Base-by-base conservation (phyloP, 805 yeast genomes). In the Ogataea chonburiensis region DNA sequence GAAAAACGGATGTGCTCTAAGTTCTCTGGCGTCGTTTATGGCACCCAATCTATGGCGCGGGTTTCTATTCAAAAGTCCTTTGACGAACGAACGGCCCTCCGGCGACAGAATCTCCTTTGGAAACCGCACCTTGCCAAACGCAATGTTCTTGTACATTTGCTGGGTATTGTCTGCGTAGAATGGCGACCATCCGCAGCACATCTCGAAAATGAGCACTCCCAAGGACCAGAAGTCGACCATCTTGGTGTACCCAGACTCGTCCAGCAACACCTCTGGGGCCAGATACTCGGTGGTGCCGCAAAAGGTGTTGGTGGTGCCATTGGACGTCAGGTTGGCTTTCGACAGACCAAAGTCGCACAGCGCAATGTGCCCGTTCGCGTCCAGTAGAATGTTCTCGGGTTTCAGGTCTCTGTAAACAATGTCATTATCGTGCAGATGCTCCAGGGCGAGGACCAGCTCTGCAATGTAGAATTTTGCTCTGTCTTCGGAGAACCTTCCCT, bases 121-220 rank as follows among this genome's bases (percentile, higher is more conserved):
- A 63, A 93, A 93, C 55, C 96, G 75, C 28, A 93, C 98, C 62
- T 91, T 93, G 45, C 98, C 98, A 64, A 88, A 93, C 4, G 98
- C 98, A 67, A 93, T 93, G 65, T 93, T 93, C 67, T 91, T 93
- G 67, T 93, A 93, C 98, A 93, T 93, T 63, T 93, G 96, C 67
- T 93, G 98, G 33, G 95, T 88, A 61, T 87, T 91, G 46, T 91
- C 97, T 17, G 98, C 98, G 56, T 87, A 93, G 62, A 93, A 93
- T 37, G 98, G 98, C 4, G 96, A 85, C 98, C 98, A 93, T 34
- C 98, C 98, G 67, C 98, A 93, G 63, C 98, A 89, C 98, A 93
- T 93, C 67, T 93, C 98, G 63, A 93, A 93, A 29, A 93, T 88
- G 40, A 93, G 69, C 17, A 93, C 98, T 42, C 98, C 98, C 40